Evolutionary conservation across 306 rosid genomes (phyloP), one percentile per base, ranked within the genome.

Genomic region (Trichosanthes cucumerina): DNA sequence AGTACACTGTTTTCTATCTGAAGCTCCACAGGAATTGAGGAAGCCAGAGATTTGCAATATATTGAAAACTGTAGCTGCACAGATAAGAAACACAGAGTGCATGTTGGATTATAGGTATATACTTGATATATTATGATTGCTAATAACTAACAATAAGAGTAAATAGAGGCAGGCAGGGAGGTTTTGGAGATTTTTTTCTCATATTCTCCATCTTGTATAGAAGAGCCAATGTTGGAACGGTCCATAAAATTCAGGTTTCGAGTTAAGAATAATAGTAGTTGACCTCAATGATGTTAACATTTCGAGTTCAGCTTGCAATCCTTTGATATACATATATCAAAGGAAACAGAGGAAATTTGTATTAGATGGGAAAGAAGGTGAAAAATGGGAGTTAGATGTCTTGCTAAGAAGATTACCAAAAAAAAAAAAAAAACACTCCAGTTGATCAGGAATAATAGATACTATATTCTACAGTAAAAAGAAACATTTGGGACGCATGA

Each of bases 1-100:
- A 63, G 80, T 91, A 75, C 83, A 83, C 49, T 41, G 81, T 80
- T 91, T 91, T 88, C 78, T 89, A 65, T 85, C 91, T 0, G 84
- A 89, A 74, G 91, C 87, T 80, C 83, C 83, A 11, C 58, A 52
- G 15, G 87, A 82, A 82, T 80, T 86, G 57, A 80, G 91, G 77
- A 76, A 81, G 47, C 86, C 83, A 77, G 86, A 85, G 75, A 75
- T 86, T 80, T 75, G 69, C 80, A 77, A 78, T 41, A 21, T 76
- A 26, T 81, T 89, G 79, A 85, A 80, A 41, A 81, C 79, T 74
- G 79, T 91, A 74, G 71, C 87, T 69, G 78, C 84, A 33, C 91
- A 91, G 62, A 87, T 88, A 86, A 91, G 75, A 80, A 86, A 81
- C 78, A 81, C 78, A 53, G 81, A 76, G 77, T 77, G 80, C 50